These are phyloP conservation scores for Fonsecaea erecta DNA, from an alignment of 2,329 filamentous ascomycete species.

Conservation along the genomic window DNA sequence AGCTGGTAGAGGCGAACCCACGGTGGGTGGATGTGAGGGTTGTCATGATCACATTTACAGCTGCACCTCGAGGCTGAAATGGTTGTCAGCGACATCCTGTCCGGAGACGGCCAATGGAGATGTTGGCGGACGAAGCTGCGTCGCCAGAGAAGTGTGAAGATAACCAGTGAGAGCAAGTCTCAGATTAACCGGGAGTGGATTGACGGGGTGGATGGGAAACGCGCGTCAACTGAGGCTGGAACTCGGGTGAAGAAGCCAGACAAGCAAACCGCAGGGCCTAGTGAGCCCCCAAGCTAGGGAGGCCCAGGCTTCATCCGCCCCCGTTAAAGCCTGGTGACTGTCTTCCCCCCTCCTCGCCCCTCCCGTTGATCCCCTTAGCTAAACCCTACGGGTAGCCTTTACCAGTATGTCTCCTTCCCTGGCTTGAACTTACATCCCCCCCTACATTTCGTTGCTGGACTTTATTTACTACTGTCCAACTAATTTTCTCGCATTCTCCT, in stretches of 20 bases:
- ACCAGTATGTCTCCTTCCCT: not conserved
- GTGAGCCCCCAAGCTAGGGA: not conserved
- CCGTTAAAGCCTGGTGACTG: not conserved
- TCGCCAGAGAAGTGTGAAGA: not conserved
- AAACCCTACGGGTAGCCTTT: too few relatives aligned
- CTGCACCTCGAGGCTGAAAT: constrained; percentile 12
- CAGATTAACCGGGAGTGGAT: not conserved
- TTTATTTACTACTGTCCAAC: constrained; percentile 13
- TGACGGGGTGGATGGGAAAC: constrained; percentile 17
- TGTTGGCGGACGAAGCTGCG: not conserved
- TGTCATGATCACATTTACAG: constrained; percentile 22
- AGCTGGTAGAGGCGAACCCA: constrained; percentile 40
- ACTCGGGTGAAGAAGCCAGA: not conserved
- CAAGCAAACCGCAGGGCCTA: not conserved
- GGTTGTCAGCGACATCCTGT: constrained; percentile 28
- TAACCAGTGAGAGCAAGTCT: not conserved
- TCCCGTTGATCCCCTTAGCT: not conserved
- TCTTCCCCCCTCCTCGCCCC: not conserved
- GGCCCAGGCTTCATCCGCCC: not conserved
- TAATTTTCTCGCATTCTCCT: constrained; percentile 18
- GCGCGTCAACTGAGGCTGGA: constrained; percentile 23
- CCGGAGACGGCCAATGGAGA: not conserved
- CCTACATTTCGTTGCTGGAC: not conserved
- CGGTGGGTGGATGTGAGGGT: constrained; percentile 34
- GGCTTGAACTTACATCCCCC: not conserved